phyloP scores from a whole-genome alignment of 2,329 filamentous ascomycete genomes.

The Endoconidiophora laricicola region DNA sequence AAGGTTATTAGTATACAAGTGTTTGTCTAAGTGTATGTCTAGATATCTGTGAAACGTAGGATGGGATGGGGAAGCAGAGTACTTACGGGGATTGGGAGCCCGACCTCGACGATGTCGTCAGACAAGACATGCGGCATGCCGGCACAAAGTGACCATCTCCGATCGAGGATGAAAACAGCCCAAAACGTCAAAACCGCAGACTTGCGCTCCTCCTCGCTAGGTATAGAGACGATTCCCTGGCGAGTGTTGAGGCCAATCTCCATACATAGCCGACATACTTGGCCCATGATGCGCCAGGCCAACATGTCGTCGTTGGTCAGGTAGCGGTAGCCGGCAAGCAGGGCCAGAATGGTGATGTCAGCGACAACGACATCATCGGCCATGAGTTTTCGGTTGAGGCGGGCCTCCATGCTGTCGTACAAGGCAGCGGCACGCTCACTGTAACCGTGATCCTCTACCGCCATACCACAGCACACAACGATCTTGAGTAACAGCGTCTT shows the following conservation, averaged over 20 bases:
- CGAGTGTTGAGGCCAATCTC: conserved; percentile 71
- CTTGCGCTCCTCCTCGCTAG: conserved; percentile 49
- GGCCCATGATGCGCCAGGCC: conserved; percentile 73
- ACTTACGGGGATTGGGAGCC: conserved; percentile 61
- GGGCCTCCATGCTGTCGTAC: conserved; percentile 58
- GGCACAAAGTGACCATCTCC: conserved; percentile 79
- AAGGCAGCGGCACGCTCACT: conserved; percentile 57
- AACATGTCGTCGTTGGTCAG: conserved; percentile 72
- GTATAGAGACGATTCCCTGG: conserved; percentile 54
- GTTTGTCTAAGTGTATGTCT: background rate
- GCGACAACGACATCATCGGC: conserved; percentile 31
- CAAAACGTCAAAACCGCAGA: conserved; percentile 63
- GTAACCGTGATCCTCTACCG: conserved; percentile 63
- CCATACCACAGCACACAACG: conserved; percentile 60
- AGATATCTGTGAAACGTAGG: background rate
- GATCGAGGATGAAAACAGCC: conserved; percentile 71
- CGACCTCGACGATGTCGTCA: conserved; percentile 70
- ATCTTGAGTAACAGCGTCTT: conserved; percentile 62
- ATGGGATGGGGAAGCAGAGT: background rate
- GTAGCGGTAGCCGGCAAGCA: conserved; percentile 56
- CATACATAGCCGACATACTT: conserved; percentile 62
- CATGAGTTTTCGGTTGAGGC: conserved; percentile 50
- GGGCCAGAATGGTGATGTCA: conserved; percentile 33
- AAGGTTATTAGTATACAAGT: conserved; percentile 14
- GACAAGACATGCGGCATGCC: conserved; percentile 74